Base-by-base conservation (phyloP, 106 monocot genomes). In the Platanthera guangdongensis region DNA sequence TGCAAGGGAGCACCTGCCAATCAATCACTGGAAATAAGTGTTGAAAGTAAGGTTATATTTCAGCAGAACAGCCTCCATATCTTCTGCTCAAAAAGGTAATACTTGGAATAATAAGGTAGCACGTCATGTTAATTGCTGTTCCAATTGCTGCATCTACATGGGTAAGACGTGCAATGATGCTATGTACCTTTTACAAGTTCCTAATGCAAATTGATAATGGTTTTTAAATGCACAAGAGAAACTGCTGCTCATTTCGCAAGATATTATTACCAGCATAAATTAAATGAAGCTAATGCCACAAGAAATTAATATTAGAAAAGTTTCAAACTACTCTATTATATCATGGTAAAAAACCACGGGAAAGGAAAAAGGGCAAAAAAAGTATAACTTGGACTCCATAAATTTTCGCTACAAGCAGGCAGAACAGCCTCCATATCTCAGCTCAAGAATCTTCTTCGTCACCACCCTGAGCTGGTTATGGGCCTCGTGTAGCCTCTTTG, bases 21-120 rank as follows among this genome's bases (percentile, higher is more conserved):
- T 95, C 88, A 95, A 95, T 95, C 79, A 90, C 84, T 71, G 67
- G 82, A 86, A 84, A 92, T 86, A 95, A 92, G 87, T 82, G 82
- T 81, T 81, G 86, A 92, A 89, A 76, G 75, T 86, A 86, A 84
- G 75, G 74, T 16, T 70, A 87, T 82, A 82, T 77, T 39, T 74
- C 78, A 77, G 78, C 76, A 76, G 53, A 80, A 67, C 57, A 76
- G 32, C 74, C 57, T 60, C 79, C 51, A 64, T 75, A 65, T 72
- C 25, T 75, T 80, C 8, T 68, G 47, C 16, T 52, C 57, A 53
- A 45, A 51, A 19, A 46, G 53, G n/a, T 0, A 70, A 14, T 47
- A 67, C 16, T 48, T 48, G 14, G 47, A 72, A 72, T 50, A 72
- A 72, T 50, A 50, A 72, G 51, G 22, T 50, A 11, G 22, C 10